Base-by-base conservation (phyloP, 306 rosid species). In the Trifolium subterraneum region DNA sequence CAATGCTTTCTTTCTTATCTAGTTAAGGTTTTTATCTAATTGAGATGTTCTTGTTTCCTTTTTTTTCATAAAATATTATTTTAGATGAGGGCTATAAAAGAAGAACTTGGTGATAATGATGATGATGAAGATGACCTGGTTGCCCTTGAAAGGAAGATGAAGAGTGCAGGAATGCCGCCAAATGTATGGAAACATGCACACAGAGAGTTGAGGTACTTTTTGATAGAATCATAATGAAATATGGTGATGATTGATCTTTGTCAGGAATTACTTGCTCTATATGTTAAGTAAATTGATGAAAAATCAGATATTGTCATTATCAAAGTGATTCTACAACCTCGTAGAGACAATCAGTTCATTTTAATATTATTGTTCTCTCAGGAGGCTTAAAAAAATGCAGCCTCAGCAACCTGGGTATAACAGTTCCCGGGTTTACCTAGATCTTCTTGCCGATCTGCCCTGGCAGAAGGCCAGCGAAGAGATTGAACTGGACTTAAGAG, bases 311-410 rank as follows among this genome's bases (percentile, higher is more conserved):
- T 66, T 74, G n/a, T 85, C 48, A 7, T 64, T 4, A 36, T 68
- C 71, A 8, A 10, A 45, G 38, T 65, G 51, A 41, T 76, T 55
- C 22, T 75, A 67, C 72, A 73, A 33, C 64, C 68, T 65, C 10
- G 38, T 50, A 47, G 71, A 10, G 55, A 58, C 59, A 66, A 55
- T 47, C 68, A 25, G 71, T 74, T 77, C 13, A 64, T 75, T 69
- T 61, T 68, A 78, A 23, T 69, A 35, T 18, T 62, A 22, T 68
- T 71, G 41, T 15, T 74, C 44, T 81, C 68, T 79, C 86, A 95
- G 99, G 98, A 92, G 98, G 84, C 96, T 95, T 3, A 95, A 95
- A 88, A 95, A 95, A 78, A 92, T 92, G 98, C 99, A 95, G 78
- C 99, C 99, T 70, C 99, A 95, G 85, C 98, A 95, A 80, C 99